These are phyloP conservation scores for Fraxinus cuspidata DNA, from an alignment of 257 asterid species.

Conservation along the genomic window DNA sequence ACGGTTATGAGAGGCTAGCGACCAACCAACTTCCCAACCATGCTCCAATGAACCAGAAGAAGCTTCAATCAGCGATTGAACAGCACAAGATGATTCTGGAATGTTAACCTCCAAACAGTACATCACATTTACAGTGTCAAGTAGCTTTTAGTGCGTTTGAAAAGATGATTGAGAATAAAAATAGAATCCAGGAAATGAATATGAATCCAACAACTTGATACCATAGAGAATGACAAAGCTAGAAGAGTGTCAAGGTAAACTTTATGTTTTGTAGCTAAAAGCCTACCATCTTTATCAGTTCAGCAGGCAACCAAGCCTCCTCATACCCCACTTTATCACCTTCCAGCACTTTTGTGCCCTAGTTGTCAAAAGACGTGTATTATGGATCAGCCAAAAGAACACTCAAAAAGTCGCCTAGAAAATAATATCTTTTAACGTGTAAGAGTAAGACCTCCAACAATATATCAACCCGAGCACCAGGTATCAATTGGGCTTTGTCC, in stretches of 20 bases:
- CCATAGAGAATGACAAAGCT: constrained; percentile 6
- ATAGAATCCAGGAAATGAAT: background rate
- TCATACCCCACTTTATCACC: constrained; percentile 28
- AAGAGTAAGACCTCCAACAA: constrained; percentile 57
- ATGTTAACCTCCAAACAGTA: constrained; percentile 57
- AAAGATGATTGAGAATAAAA: constrained; percentile 1
- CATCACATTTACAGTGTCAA: constrained; percentile 24
- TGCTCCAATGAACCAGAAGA: constrained; percentile 78
- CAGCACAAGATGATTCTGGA: constrained; percentile 70
- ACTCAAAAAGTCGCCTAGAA: constrained; percentile 16
- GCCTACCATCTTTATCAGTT: constrained; percentile 64
- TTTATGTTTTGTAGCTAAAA: background rate
- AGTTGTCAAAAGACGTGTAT: constrained; percentile 28
- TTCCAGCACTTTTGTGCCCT: constrained; percentile 49
- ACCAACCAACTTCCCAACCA: constrained; percentile 99
- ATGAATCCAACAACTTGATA: constrained; percentile 10
- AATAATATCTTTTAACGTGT: background rate
- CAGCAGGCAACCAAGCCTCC: constrained; percentile 70
- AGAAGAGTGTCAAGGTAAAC: constrained; percentile 13
- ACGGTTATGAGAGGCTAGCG: constrained; percentile 73
- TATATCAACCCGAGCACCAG: constrained; percentile 74
- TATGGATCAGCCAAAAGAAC: constrained; percentile 19
- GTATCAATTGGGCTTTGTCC: constrained; percentile 65
- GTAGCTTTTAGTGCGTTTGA: constrained; percentile 6
- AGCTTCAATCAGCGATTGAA: constrained; percentile 81